Percentiles rank a stretch among this genome's conserved stretches.
Conservation (phyloP, 768 basidiomycete species). For the Mycena metata region DNA sequence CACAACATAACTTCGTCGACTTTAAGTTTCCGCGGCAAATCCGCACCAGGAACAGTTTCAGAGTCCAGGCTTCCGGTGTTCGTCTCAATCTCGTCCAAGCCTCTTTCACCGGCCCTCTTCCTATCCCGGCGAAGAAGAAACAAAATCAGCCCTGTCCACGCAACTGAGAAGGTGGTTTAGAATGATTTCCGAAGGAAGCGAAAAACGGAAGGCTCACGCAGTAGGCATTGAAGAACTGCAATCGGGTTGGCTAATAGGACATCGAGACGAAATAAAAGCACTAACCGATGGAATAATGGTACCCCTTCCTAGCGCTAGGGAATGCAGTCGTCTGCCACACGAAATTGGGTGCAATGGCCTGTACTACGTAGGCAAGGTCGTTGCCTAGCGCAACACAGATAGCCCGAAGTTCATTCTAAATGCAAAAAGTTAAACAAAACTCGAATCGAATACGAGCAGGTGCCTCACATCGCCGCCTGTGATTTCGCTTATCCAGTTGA, state of each 20-base stretch:
- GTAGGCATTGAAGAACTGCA: slow-evolving; percentile 27
- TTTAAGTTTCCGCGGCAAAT: slow-evolving; percentile 16
- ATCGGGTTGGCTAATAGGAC: neutral
- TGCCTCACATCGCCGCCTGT: slow-evolving; percentile 29
- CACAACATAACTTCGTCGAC: slow-evolving; percentile 17
- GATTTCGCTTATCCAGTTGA: slow-evolving; percentile 40
- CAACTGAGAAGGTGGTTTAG: slow-evolving; percentile 20
- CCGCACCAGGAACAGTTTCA: slow-evolving; percentile 7
- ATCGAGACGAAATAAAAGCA: neutral
- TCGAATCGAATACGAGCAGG: neutral
- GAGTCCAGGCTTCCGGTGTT: slow-evolving; percentile 11
- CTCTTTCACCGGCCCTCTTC: slow-evolving; percentile 15
- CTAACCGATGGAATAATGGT: slow-evolving; percentile 37
- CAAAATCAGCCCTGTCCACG: slow-evolving; percentile 27
- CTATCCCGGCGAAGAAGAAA: slow-evolving; percentile 33
- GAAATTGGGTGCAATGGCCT: slow-evolving; percentile 41
- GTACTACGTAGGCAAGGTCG: slow-evolving; percentile 38
- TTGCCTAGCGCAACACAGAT: slow-evolving; percentile 38
- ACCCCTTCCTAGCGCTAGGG: slow-evolving; percentile 37
- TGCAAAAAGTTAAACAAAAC: neutral
- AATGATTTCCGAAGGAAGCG: slow-evolving; percentile 11
- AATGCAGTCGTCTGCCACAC: slow-evolving; percentile 38
- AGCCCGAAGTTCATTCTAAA: slow-evolving; percentile 37
- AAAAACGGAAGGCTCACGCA: slow-evolving; percentile 15
- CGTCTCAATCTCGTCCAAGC: neutral